Conservation (phyloP, 140 eudicot species). For the Oenanthe javanica region DNA sequence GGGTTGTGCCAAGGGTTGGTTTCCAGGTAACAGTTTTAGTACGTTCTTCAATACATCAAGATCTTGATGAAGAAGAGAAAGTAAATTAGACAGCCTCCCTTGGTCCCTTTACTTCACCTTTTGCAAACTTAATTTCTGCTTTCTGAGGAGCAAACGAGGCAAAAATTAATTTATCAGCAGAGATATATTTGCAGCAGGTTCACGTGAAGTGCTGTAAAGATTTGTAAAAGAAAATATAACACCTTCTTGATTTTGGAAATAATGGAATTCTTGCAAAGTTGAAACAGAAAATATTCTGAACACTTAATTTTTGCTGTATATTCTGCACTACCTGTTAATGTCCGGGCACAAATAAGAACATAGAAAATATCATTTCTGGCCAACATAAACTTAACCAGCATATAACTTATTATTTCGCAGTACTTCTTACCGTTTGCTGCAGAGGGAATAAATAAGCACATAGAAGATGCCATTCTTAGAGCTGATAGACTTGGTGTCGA, state of each 20-base stretch:
- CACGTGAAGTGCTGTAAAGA: background rate
- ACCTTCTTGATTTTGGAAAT: no score
- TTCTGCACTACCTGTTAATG: no score
- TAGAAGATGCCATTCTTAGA: constrained; percentile 69
- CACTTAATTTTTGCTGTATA: background rate
- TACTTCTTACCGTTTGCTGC: constrained; percentile 74
- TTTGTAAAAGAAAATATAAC: background rate
- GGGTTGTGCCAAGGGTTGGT: constrained; percentile 82
- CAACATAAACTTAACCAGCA: background rate
- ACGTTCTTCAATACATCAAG: background rate
- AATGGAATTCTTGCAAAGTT: background rate
- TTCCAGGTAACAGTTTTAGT: constrained; percentile 48
- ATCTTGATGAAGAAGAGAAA: background rate
- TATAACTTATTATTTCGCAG: constrained; percentile 31
- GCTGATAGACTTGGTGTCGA: constrained; percentile 75
- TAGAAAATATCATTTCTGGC: background rate
- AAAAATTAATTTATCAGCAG: background rate
- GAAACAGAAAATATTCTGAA: background rate
- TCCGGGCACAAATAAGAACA: background rate
- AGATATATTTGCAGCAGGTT: no score
- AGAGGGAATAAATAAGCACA: constrained; percentile 64
- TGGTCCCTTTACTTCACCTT: background rate
- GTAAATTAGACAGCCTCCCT: background rate
- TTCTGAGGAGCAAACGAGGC: background rate
- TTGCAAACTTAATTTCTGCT: background rate